Evolutionary conservation across 805 yeast species (phyloP).

Genomic region (Schizosaccharomyces octosporus): DNA sequence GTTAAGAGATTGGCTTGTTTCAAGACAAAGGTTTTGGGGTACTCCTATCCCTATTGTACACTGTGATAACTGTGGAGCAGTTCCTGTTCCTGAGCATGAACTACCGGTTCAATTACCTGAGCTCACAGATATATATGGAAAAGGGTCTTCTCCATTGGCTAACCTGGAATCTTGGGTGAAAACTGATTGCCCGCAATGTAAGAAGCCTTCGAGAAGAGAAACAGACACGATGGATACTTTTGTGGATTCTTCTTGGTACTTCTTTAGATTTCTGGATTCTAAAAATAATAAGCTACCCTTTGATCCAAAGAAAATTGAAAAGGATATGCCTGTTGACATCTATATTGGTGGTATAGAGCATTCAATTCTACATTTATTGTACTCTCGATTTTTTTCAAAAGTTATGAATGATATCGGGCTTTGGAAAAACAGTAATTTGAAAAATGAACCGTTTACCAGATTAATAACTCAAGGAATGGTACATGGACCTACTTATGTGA

Average conservation of each 20-base stretch:
- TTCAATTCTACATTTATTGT: conserved; percentile 74
- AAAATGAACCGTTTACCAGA: conserved; percentile 59
- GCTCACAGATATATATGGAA: conserved; percentile 20
- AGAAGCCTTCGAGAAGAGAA: conserved; percentile 48
- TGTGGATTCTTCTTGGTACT: conserved; percentile 95
- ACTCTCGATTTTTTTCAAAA: conserved; percentile 66
- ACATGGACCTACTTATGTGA: conserved; percentile 61
- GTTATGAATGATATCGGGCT: conserved; percentile 40
- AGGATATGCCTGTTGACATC: conserved; percentile 58
- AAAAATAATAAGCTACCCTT: conserved; percentile 35
- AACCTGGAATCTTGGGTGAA: conserved; percentile 27
- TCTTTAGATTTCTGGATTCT: conserved; percentile 60
- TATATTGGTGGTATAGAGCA: conserved; percentile 93
- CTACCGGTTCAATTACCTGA: conserved; percentile 66
- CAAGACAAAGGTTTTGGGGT: conserved; percentile 94
- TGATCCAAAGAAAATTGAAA: conserved; percentile 22
- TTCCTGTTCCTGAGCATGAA: conserved; percentile 72
- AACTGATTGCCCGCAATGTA: conserved; percentile 60
- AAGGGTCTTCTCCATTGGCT: conserved; percentile 7
- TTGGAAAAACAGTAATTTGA: conserved; percentile 33
- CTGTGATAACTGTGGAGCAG: conserved; percentile 65
- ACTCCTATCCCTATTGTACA: conserved; percentile 92
- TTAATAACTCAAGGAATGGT: conserved; percentile 95
- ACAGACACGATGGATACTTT: conserved; percentile 98
- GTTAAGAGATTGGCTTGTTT: conserved; percentile 80